Evolutionary conservation across 164 flowering plant species (phyloP), one percentile per base, ranked within the genome.

Genomic region (Tetrastigma voinierianum): DNA sequence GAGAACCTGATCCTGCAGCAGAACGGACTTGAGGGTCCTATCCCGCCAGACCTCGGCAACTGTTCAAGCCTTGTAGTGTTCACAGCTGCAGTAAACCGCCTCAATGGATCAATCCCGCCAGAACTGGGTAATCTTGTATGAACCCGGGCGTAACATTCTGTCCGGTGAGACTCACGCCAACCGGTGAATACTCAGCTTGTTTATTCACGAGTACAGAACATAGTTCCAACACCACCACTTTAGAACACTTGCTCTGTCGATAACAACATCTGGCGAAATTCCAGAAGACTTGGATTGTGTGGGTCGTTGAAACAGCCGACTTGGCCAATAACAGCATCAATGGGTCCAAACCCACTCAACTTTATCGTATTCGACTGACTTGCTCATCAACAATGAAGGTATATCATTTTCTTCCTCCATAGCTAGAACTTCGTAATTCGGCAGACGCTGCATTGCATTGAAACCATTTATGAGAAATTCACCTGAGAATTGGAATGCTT

Each of bases 321-420:
- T 83, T 95, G 71, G 82, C 92, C 19, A 85, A 89, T 70, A 95
- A 92, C 67, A 68, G 79, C 12, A 77, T 92, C 52, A 77, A 76
- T 55, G 97, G 99, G 4, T 67, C 83, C 16, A 82, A 92, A 25
- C 97, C 99, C 0, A 48, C 24, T 4, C 86, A 87, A 61, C 44
- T 95, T 14, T 87, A 46, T 51, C 59, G n/a, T 66, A 68, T 7
- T 72, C 92, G 48, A 87, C 90, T 56, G 86, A 89, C 17, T 62
- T 75, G 63, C 90, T 95, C 63, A 81, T 89, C 75, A 92, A 95
- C 84, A 95, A 92, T 77, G 75, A 57, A 14, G 94, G 99, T 47
- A n/a, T n/a, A n/a, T 70, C 85, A 8, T 75, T 95, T 55, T 84
- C 99, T 63, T 71, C 83, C 0, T 63, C 49, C 15, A 69, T 95